These are phyloP conservation scores for Asparagopsis taxiformis DNA, from an alignment of 31 red algal genomes.

Conservation along the genomic window DNA sequence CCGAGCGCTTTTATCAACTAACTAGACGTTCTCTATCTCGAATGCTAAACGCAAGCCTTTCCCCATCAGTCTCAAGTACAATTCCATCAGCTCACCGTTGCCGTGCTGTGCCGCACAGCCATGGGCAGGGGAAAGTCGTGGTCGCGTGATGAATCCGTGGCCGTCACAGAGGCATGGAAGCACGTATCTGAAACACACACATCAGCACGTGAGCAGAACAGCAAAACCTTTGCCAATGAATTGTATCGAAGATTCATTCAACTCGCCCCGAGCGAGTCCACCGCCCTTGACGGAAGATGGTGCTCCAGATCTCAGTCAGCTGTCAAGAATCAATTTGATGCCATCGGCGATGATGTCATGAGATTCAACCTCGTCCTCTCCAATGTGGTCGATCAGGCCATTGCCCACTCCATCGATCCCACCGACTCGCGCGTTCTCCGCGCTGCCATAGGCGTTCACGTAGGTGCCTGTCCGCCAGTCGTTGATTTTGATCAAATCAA, in stretches of 20 bases:
- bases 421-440: slow-evolving; percentile 24
- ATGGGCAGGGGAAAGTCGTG: slow-evolving; percentile 74
- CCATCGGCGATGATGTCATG: slow-evolving; percentile 52
- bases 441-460: slow-evolving; percentile 45
- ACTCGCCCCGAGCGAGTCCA: slow-evolving; percentile 21
- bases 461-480: slow-evolving; percentile 13
- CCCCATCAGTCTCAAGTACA: too few species aligned
- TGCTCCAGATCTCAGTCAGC: slow-evolving; percentile 48
- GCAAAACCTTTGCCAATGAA: slow-evolving; percentile 40
- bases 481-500: slow-evolving; percentile 48
- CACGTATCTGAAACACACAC: slow-evolving; percentile 16
- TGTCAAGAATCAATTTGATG: slow-evolving; percentile 76
- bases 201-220: slow-evolving; percentile 50
- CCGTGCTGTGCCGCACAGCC: neutral
- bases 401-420: slow-evolving; percentile 13
- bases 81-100: neutral
- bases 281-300: slow-evolving; percentile 36
- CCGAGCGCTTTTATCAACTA: too few species aligned
- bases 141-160: slow-evolving; percentile 70
- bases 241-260: slow-evolving; percentile 48
- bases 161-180: slow-evolving; percentile 66
- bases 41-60: too few species aligned
- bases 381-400: slow-evolving; percentile 33
- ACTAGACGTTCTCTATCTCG: too few species aligned
- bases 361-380: slow-evolving; percentile 47